phyloP scores from a whole-genome alignment of 208 protist species.

The Leishmania gerbilli region DNA sequence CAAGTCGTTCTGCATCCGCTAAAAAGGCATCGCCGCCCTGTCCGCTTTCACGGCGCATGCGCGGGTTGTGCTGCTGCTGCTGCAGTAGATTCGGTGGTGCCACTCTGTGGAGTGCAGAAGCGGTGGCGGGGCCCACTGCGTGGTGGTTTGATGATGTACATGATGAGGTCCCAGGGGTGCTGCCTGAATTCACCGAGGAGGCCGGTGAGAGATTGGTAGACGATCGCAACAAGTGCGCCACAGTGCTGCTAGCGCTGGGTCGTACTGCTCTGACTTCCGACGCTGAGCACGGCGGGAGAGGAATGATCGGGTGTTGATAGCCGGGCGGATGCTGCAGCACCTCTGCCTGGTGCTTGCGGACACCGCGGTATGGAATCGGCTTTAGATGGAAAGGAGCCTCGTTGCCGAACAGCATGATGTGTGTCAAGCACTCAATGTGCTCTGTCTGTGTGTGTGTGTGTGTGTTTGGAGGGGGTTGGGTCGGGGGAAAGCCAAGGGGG shows the following conservation, averaged over 20 bases:
- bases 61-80: conserved; percentile 12
- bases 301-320: conserved; percentile 55
- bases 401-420: conserved; percentile 58
- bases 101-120: neutral
- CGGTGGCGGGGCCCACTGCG: neutral
- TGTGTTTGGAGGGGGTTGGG: conserved; percentile 1
- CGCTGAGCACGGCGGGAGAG: conserved; percentile 2
- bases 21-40: conserved; percentile 35
- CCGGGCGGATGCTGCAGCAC: conserved; percentile 65
- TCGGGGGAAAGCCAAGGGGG: neutral
- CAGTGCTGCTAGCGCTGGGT: neutral
- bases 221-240: neutral
- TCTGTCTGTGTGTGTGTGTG: neutral
- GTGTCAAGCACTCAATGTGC: neutral
- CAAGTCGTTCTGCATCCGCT: conserved; percentile 50
- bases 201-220: neutral
- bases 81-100: neutral
- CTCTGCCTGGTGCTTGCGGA: conserved; percentile 63
- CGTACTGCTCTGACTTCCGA: neutral
- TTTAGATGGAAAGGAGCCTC: conserved; percentile 64
- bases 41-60: neutral
- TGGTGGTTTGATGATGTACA: neutral
- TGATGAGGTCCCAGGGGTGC: neutral
- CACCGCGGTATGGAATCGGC: conserved; percentile 58
- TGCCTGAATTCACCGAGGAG: neutral